Evolutionary conservation across 306 rosid species (phyloP).

Genomic region (Hippophae gyantsensis): DNA sequence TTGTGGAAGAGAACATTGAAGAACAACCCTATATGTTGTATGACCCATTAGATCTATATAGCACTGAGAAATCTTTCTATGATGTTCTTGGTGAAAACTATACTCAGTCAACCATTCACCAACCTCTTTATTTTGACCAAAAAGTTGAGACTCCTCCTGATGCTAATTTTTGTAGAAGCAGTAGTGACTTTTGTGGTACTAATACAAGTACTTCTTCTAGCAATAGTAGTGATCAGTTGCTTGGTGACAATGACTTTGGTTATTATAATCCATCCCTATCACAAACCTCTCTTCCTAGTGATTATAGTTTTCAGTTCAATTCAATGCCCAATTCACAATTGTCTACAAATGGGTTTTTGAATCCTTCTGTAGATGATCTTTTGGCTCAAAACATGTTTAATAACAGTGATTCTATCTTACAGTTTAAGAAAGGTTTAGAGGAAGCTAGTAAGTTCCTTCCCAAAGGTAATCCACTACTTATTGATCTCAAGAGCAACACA

Average conservation of each 20-base stretch:
- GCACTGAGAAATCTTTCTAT: slow-evolving; percentile 77
- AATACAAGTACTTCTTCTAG: slow-evolving; percentile 6
- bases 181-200: slow-evolving; percentile 16
- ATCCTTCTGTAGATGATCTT: slow-evolving; percentile 32
- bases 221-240: slow-evolving; percentile 11
- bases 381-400: slow-evolving; percentile 54
- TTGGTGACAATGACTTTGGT: slow-evolving; percentile 14
- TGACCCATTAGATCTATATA: slow-evolving; percentile 62
- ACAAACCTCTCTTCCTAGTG: slow-evolving; percentile 25
- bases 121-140: slow-evolving; percentile 5
- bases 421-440: slow-evolving; percentile 67
- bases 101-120: slow-evolving; percentile 14
- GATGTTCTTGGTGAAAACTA: slow-evolving; percentile 54
- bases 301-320: slow-evolving; percentile 17
- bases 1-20: slow-evolving; percentile 71
- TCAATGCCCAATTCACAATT: slow-evolving; percentile 14
- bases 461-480: slow-evolving; percentile 25
- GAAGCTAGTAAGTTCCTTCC: slow-evolving; percentile 93
- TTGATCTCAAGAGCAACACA: slow-evolving; percentile 29
- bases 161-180: slow-evolving; percentile 5
- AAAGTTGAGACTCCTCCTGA: slow-evolving; percentile 19
- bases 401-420: slow-evolving; percentile 49
- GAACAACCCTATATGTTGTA: slow-evolving; percentile 65
- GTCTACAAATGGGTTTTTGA: slow-evolving; percentile 25
- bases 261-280: slow-evolving; percentile 31